Conservation (phyloP, 2,329 filamentous ascomycete species). For the Alternaria sp. region DNA sequence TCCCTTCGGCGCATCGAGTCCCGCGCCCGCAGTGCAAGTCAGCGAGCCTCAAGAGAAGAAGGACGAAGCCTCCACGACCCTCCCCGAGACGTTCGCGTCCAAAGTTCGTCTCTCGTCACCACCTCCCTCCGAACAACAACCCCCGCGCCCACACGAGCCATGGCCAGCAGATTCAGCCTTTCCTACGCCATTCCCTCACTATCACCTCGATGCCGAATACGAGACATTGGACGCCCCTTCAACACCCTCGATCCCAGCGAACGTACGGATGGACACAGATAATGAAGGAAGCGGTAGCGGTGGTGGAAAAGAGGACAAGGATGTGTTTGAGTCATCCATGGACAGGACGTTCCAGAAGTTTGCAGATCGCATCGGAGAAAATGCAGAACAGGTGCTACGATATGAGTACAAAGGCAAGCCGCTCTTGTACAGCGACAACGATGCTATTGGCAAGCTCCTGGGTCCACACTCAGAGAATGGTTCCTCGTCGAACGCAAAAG, state of each 20-base stretch:
- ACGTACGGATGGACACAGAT: constrained; percentile 53
- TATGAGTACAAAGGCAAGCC: constrained; percentile 58
- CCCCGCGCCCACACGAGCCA: constrained; percentile 63
- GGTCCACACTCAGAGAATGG: constrained; percentile 39
- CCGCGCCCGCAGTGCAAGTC: constrained; percentile 36
- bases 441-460: constrained; percentile 74
- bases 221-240: constrained; percentile 75
- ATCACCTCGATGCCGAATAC: constrained; percentile 87
- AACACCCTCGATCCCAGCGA: constrained; percentile 57
- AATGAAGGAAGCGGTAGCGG: constrained; percentile 36
- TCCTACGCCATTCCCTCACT: constrained; percentile 74
- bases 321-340: constrained; percentile 56
- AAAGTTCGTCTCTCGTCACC: constrained; percentile 65
- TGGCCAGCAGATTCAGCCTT: constrained; percentile 75
- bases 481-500: constrained; percentile 32
- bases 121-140: constrained; percentile 43
- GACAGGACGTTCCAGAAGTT: constrained; percentile 60
- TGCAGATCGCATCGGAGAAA: constrained; percentile 58
- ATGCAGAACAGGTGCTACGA: constrained; percentile 58
- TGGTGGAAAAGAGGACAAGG: constrained; percentile 54
- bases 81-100: constrained; percentile 78
- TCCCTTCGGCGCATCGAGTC: constrained; percentile 53
- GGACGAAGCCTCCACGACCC: constrained; percentile 53
- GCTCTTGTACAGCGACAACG: constrained; percentile 79
- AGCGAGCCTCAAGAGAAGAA: constrained; percentile 21